A percentile compares a stretch with the other conserved stretches of the same genome.
Conservation (phyloP, 495 filamentous ascomycete species). For the Penicillium argentinense region DNA sequence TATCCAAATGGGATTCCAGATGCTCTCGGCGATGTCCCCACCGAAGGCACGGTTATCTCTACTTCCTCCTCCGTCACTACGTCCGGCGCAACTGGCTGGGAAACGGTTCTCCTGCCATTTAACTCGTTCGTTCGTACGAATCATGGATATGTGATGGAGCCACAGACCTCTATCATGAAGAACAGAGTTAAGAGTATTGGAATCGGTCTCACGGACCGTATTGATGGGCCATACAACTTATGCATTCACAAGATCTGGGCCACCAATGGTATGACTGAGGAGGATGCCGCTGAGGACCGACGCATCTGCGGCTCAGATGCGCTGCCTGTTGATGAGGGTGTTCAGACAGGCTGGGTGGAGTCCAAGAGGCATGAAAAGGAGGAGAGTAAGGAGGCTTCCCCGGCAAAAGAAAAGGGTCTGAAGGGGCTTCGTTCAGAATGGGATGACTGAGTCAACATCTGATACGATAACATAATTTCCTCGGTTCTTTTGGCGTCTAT, state of each 20-base stretch:
- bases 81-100: slow-evolving; percentile 74
- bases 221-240: slow-evolving; percentile 83
- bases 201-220: slow-evolving; percentile 82
- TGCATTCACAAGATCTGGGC: slow-evolving; percentile 84
- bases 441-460: slow-evolving; percentile 28
- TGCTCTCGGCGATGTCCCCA: slow-evolving; percentile 40
- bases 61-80: slow-evolving; percentile 32
- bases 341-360: slow-evolving; percentile 31
- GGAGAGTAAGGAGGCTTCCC: slow-evolving; percentile 5
- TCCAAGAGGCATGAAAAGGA: not conserved
- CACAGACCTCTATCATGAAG: slow-evolving; percentile 81
- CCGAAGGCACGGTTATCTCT: slow-evolving; percentile 40
- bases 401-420: slow-evolving; percentile 34
- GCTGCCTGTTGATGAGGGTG: slow-evolving; percentile 43
- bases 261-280: slow-evolving; percentile 47
- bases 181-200: slow-evolving; percentile 84
- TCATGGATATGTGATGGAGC: slow-evolving; percentile 84
- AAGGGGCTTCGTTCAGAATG: slow-evolving; percentile 40
- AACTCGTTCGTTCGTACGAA: slow-evolving; percentile 94
- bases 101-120: slow-evolving; percentile 86
- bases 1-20: slow-evolving; percentile 34
- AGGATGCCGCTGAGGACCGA: slow-evolving; percentile 40
- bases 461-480: not conserved
- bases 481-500: slow-evolving; percentile 3
- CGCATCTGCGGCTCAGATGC: slow-evolving; percentile 45